These are phyloP conservation scores for Termitomyces sp. DNA, from an alignment of 1,284 basidiomycete genomes.

Conservation along the genomic window DNA sequence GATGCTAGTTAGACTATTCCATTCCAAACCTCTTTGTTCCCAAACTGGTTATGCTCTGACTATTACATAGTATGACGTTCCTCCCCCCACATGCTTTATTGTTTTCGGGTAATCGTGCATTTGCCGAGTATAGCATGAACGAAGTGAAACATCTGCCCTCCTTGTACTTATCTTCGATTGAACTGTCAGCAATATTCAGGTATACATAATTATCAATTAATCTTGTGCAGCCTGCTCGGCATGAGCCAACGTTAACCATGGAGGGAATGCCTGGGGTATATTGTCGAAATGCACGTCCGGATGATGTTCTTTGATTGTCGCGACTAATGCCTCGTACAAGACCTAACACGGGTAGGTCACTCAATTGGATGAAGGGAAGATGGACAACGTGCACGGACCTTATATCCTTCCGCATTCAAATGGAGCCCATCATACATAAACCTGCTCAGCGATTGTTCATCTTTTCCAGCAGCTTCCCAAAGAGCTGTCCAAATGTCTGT, in stretches of 20 bases:
- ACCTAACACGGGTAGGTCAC: slow-evolving; percentile 38
- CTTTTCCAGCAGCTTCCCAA: slow-evolving; percentile 60
- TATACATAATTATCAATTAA: background rate
- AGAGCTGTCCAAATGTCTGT: slow-evolving; percentile 69
- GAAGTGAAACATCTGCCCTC: background rate
- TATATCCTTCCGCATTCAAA: slow-evolving; percentile 66
- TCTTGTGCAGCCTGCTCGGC: background rate
- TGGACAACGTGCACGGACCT: slow-evolving; percentile 35
- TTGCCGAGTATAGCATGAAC: background rate
- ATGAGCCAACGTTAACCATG: slow-evolving; percentile 30
- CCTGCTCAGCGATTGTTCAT: slow-evolving; percentile 41
- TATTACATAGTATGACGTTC: background rate
- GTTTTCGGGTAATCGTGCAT: background rate
- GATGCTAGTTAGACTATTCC: slow-evolving; percentile 4
- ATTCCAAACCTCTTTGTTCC: slow-evolving; percentile 6
- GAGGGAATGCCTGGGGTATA: slow-evolving; percentile 47
- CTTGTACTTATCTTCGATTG: background rate
- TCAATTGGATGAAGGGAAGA: background rate
- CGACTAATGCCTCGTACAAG: slow-evolving; percentile 57
- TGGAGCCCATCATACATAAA: slow-evolving; percentile 76
- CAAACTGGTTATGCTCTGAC: background rate
- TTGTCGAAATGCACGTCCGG: slow-evolving; percentile 70
- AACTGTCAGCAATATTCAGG: background rate
- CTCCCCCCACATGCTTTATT: background rate
- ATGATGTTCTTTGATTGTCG: slow-evolving; percentile 50